Evolutionary conservation across 2,329 filamentous ascomycete genomes (phyloP).

Genomic region (Magnaporthales sp.): DNA sequence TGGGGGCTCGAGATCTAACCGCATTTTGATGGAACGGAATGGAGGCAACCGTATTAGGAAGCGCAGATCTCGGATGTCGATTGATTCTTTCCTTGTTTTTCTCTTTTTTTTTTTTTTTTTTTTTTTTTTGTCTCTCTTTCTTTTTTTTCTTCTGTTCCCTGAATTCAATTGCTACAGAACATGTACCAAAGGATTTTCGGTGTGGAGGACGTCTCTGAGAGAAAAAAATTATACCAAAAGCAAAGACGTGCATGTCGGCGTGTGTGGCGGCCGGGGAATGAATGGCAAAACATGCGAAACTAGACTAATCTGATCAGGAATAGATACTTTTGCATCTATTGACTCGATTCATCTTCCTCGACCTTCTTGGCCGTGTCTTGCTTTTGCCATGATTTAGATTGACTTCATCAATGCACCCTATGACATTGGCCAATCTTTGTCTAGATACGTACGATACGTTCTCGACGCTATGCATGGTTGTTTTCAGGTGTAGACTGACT

Average conservation of each 20-base stretch:
- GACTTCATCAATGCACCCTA: neutral
- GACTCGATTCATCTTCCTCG: neutral
- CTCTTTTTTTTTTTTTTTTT: neutral
- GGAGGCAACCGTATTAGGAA: neutral
- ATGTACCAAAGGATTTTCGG: neutral
- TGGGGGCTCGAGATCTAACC: neutral
- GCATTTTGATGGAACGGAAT: slow-evolving; percentile 1
- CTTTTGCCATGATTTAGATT: neutral
- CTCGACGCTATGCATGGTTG: neutral
- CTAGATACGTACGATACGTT: neutral
- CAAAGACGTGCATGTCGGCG: neutral
- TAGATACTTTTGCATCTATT: neutral
- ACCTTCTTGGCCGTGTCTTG: neutral
- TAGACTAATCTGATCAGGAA: neutral
- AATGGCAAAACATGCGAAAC: neutral
- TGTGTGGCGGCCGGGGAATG: neutral
- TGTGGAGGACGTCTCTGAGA: neutral
- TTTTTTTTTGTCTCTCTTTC: neutral
- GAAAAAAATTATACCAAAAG: neutral
- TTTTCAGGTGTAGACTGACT: neutral
- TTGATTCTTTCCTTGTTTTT: neutral
- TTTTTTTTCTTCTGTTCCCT: neutral
- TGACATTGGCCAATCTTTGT: neutral
- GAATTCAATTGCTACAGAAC: neutral
- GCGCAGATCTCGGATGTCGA: neutral